These are phyloP conservation scores for Protostelium mycophagum DNA, from an alignment of 78 protist genomes.

Conservation along the genomic window DNA sequence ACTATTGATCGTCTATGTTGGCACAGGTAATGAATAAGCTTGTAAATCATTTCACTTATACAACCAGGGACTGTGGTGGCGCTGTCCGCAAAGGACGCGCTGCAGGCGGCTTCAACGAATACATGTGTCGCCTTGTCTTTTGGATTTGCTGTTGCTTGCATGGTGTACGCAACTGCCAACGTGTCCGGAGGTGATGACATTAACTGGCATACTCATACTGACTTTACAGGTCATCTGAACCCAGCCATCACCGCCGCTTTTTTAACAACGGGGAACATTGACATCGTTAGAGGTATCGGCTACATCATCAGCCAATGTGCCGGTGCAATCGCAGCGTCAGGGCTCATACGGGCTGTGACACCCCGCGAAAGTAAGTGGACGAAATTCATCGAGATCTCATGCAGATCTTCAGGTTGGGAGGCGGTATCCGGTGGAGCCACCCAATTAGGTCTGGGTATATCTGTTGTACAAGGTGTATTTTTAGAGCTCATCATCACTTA, in stretches of 20 bases:
- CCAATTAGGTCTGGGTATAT: neutral
- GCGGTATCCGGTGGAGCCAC: neutral
- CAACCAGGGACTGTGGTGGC: neutral
- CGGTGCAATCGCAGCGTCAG: neutral
- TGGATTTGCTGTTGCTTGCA: neutral
- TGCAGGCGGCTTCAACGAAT: neutral
- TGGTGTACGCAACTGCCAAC: neutral
- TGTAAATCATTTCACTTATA: neutral
- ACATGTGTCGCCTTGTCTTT: neutral
- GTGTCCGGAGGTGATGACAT: neutral
- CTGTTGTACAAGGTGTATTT: neutral
- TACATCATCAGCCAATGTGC: neutral
- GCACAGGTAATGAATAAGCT: neutral
- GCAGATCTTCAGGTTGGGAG: no score
- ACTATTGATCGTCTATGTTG: neutral
- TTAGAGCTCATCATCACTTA: neutral
- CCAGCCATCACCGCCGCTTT: neutral
- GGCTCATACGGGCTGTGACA: neutral
- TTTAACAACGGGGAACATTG: neutral
- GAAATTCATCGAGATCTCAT: no score
- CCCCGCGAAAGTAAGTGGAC: neutral
- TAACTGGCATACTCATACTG: neutral
- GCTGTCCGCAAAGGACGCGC: neutral
- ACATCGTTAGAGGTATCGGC: neutral
- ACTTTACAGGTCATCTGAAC: neutral